A percentile compares a stretch with the other conserved stretches of the same genome.
Conservation (phyloP, 2,329 filamentous ascomycete species). For the Colletotrichum noveboracense region DNA sequence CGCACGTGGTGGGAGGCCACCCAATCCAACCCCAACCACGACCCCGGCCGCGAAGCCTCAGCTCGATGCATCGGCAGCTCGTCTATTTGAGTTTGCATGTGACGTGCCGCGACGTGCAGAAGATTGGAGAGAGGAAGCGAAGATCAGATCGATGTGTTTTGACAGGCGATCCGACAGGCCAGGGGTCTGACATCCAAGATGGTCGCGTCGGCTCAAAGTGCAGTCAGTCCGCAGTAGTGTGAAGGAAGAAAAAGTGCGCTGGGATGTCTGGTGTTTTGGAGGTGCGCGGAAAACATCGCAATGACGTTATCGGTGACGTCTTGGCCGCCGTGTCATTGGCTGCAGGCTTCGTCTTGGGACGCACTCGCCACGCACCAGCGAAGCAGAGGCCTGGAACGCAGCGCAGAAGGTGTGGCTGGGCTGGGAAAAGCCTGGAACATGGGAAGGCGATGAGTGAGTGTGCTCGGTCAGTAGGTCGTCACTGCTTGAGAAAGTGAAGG, state of each 20-base stretch:
- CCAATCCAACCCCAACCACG: background rate
- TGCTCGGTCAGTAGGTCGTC: conserved; percentile 13
- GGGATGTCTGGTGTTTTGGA: background rate
- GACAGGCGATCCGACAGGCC: background rate
- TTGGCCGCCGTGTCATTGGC: conserved; percentile 9
- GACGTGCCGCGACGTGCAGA: background rate
- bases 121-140: background rate
- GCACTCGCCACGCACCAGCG: conserved; percentile 18
- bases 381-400: background rate
- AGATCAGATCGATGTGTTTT: background rate
- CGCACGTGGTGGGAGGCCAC: background rate
- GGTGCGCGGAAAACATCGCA: background rate
- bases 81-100: background rate
- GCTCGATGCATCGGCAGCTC: background rate
- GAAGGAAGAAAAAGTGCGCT: background rate
- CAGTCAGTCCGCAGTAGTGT: background rate
- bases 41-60: background rate
- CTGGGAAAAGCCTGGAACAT: conserved; percentile 17
- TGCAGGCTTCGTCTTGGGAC: background rate
- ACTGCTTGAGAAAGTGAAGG: background rate
- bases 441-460: background rate
- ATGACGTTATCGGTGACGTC: conserved; percentile 25
- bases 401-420: conserved; percentile 20
- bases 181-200: background rate
- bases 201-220: background rate